These are phyloP conservation scores for Dentipellis sp. DNA, from an alignment of 768 basidiomycete species.

Conservation along the genomic window DNA sequence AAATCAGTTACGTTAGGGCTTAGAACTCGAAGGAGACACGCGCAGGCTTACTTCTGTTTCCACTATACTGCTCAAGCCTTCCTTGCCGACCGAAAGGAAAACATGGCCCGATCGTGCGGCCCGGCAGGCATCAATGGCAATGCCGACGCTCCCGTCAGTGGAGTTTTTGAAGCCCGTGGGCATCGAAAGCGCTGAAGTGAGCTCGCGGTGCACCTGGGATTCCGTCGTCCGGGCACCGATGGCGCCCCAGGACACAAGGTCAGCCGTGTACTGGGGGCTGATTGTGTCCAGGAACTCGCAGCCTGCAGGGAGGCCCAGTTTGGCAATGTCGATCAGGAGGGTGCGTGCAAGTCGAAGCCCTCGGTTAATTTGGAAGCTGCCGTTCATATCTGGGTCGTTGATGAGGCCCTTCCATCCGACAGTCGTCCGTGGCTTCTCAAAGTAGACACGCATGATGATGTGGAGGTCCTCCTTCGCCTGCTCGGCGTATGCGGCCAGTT, in stretches of 20 bases:
- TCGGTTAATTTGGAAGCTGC: constrained; percentile 92
- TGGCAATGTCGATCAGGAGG: constrained; percentile 80
- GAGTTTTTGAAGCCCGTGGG: constrained; percentile 98
- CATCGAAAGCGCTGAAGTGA: constrained; percentile 84
- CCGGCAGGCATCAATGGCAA: constrained; percentile 93
- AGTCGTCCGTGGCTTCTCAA: constrained; percentile 93
- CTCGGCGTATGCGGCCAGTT: constrained; percentile 74
- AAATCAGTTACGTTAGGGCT: not conserved
- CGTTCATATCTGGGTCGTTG: constrained; percentile 93
- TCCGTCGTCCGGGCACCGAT: constrained; percentile 93
- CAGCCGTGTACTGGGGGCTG: constrained; percentile 84
- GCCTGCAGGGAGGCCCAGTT: constrained; percentile 88
- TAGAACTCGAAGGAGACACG: not conserved
- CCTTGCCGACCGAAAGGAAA: constrained; percentile 95
- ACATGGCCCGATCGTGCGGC: constrained; percentile 88
- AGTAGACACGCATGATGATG: constrained; percentile 98
- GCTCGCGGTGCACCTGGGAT: constrained; percentile 87
- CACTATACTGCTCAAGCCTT: constrained; percentile 88
- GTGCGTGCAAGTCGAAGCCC: constrained; percentile 85
- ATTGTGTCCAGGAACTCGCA: constrained; percentile 90
- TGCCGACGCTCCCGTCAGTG: constrained; percentile 85
- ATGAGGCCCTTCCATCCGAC: constrained; percentile 99
- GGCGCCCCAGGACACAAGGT: constrained; percentile 91
- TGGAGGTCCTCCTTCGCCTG: constrained; percentile 74
- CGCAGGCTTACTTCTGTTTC: constrained; percentile 64